Percentiles rank a stretch among this genome's conserved stretches.
phyloP scores from a whole-genome alignment of 163 green algal species.

The Scenedesmus sp. region DNA sequence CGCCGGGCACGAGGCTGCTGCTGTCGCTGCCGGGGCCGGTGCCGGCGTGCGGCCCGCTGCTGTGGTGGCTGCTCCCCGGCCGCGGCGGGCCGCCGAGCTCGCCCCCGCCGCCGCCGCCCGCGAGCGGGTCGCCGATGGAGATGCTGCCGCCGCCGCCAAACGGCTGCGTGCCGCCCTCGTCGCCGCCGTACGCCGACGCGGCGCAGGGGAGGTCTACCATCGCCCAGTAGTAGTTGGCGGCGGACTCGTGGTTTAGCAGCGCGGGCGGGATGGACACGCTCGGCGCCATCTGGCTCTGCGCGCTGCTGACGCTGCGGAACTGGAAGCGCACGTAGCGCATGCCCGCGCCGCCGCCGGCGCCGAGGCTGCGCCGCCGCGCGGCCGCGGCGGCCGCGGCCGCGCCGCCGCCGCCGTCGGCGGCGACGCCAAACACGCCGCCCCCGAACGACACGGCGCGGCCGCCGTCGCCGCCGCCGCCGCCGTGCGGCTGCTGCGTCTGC shows the following conservation, averaged over 20 bases:
- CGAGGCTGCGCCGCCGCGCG: conserved; percentile 18
- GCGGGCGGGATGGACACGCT: conserved; percentile 22
- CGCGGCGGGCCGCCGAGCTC: too few relatives aligned
- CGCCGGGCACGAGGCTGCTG: background rate
- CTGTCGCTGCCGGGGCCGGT: background rate
- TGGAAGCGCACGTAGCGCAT: conserved; percentile 39
- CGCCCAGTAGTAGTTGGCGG: conserved; percentile 37
- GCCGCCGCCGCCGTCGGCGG: background rate
- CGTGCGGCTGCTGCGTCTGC: background rate
- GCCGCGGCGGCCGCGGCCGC: background rate
- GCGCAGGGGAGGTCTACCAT: conserved; percentile 31
- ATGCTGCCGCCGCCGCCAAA: conserved; percentile 1
- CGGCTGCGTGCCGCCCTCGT: background rate
- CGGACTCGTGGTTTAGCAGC: conserved; percentile 20
- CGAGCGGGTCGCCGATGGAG: too few relatives aligned
- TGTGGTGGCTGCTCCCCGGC: background rate
- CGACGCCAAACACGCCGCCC: background rate
- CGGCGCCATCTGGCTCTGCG: conserved; percentile 15
- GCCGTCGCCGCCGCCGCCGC: background rate
- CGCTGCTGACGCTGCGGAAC: conserved; percentile 28
- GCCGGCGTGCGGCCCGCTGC: conserved; percentile 17
- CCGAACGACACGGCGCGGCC: too few relatives aligned
- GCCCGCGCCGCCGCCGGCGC: background rate
- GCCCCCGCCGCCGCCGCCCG: too few relatives aligned
- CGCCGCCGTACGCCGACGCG: background rate